Conservation (phyloP, 495 filamentous ascomycete species). For the Podospora tetraspora region DNA sequence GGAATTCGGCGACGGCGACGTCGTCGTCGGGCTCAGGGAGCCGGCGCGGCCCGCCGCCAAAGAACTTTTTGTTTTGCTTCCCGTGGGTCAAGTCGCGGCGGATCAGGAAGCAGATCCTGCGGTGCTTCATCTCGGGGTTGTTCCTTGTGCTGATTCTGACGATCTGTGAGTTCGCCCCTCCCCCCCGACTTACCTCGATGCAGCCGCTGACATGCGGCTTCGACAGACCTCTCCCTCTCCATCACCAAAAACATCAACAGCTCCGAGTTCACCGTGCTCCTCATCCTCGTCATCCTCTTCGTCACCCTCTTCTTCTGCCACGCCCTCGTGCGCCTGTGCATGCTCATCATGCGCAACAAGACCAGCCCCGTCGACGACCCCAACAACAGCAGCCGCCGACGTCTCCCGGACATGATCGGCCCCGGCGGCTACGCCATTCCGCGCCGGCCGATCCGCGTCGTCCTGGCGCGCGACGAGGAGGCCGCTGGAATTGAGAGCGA, state of each 20-base stretch:
- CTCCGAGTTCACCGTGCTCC: slow-evolving; percentile 65
- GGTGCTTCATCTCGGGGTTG: slow-evolving; percentile 50
- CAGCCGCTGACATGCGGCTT: background rate
- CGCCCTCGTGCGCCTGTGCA: slow-evolving; percentile 64
- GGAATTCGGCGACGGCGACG: background rate
- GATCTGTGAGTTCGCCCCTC: slow-evolving; percentile 47
- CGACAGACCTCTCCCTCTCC: slow-evolving; percentile 61
- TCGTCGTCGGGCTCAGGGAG: background rate
- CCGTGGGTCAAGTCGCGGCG: slow-evolving; percentile 50
- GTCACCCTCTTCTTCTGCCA: slow-evolving; percentile 76
- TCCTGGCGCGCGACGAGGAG: slow-evolving; percentile 59
- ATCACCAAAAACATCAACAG: slow-evolving; percentile 52
- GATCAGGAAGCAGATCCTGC: slow-evolving; percentile 51
- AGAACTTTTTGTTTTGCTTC: slow-evolving; percentile 46
- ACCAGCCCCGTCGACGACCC: slow-evolving; percentile 29
- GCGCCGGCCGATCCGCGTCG: slow-evolving; percentile 55
- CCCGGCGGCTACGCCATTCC: slow-evolving; percentile 58
- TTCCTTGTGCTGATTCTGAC: slow-evolving; percentile 51
- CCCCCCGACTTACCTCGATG: background rate
- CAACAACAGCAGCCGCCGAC: slow-evolving; percentile 21
- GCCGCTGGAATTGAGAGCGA: slow-evolving; percentile 47
- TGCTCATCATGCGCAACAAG: slow-evolving; percentile 39
- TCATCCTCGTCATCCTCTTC: slow-evolving; percentile 68
- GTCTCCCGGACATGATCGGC: slow-evolving; percentile 39
- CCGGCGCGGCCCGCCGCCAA: slow-evolving; percentile 27